A percentile compares a stretch with the other conserved stretches of the same genome.
Evolutionary conservation across 208 protist genomes (phyloP).

Genomic region (Crithidia fasciculata): DNA sequence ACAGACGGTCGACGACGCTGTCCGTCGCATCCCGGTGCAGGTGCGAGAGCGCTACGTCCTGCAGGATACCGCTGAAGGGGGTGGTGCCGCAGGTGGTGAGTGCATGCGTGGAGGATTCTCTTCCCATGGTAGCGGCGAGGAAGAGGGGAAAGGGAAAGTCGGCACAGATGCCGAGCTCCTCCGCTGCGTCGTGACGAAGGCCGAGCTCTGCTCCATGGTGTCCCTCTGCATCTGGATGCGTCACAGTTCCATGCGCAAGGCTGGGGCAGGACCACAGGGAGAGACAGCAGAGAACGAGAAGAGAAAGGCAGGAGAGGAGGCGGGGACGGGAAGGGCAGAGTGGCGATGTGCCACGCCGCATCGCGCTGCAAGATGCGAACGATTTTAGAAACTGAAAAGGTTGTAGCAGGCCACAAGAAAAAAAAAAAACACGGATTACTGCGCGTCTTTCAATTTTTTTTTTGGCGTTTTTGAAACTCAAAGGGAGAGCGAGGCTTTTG

Average conservation of each 20-base stretch:
- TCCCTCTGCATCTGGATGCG: not conserved
- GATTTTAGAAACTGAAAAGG: too few species aligned
- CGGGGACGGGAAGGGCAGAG: too few species aligned
- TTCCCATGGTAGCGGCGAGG: slow-evolving; percentile 16
- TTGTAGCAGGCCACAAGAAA: too few species aligned
- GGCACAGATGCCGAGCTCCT: slow-evolving; percentile 13
- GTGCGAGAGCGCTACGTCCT: slow-evolving; percentile 21
- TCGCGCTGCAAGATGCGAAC: too few species aligned
- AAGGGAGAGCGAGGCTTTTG: too few species aligned
- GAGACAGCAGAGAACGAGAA: too few species aligned
- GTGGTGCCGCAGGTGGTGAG: slow-evolving; percentile 13
- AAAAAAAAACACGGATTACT: too few species aligned
- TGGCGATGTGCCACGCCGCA: too few species aligned
- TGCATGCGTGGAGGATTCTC: slow-evolving; percentile 1
- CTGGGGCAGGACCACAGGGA: too few species aligned
- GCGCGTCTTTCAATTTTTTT: too few species aligned
- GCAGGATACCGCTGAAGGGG: slow-evolving; percentile 20
- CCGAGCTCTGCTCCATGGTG: not conserved
- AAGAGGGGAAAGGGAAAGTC: slow-evolving; percentile 13
- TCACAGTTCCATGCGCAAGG: not conserved
- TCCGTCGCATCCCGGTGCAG: not conserved
- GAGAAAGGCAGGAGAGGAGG: too few species aligned
- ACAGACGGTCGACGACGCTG: slow-evolving; percentile 1
- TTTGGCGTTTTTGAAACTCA: too few species aligned
- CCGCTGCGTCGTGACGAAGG: not conserved